Percentiles rank a stretch among this genome's conserved stretches.
Conservation (phyloP, 371 early-diverging fungal species). For the Catenaria anguillulae region DNA sequence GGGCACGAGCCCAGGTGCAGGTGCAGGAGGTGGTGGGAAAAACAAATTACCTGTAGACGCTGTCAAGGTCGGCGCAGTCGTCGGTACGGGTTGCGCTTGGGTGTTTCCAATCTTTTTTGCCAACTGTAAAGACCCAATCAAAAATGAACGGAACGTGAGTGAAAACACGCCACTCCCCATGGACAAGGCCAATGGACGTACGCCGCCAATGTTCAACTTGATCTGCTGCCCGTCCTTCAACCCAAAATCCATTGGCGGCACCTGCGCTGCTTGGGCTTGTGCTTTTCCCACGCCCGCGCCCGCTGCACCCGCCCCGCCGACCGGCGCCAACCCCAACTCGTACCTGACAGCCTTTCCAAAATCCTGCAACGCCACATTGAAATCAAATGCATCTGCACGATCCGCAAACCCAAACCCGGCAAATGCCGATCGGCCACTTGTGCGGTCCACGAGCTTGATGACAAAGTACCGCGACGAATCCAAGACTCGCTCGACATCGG, state of each 20-base stretch:
- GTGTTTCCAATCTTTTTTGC: background rate
- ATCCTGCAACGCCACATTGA: conserved; percentile 82
- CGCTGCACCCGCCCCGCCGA: background rate
- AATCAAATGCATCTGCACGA: conserved; percentile 76
- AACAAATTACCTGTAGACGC: background rate
- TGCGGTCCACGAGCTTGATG: conserved; percentile 52
- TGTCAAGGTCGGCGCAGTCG: background rate
- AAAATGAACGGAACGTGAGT: background rate
- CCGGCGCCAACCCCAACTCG: background rate
- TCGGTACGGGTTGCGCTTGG: background rate
- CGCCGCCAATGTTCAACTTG: conserved; percentile 53
- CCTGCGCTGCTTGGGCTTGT: conserved; percentile 22
- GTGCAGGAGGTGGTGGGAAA: too few relatives aligned
- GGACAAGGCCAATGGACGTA: conserved; percentile 19
- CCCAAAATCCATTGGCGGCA: conserved; percentile 64
- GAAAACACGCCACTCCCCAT: too few relatives aligned
- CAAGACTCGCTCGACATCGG: conserved; percentile 59
- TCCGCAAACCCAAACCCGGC: conserved; percentile 82
- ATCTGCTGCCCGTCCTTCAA: conserved; percentile 76
- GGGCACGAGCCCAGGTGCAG: background rate
- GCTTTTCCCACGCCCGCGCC: conserved; percentile 27
- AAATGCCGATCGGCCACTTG: conserved; percentile 64
- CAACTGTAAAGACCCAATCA: background rate
- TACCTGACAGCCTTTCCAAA: conserved; percentile 38
- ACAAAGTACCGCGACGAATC: conserved; percentile 91